phyloP scores from a whole-genome alignment of 768 basidiomycete genomes.

The Sarcomyxa edulis region DNA sequence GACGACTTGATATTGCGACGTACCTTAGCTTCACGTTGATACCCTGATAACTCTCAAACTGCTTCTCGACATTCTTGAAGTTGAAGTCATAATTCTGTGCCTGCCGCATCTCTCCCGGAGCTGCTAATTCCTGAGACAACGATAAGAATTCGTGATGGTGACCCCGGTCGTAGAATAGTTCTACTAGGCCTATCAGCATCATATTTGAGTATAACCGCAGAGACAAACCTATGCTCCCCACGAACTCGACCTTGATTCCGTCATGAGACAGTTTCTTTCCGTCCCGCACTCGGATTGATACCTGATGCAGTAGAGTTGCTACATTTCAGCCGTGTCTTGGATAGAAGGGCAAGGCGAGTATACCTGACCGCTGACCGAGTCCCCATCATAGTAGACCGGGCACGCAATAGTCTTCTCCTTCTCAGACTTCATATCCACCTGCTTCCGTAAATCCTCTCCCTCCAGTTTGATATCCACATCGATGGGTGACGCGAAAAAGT shows the following conservation, averaged over 20 bases:
- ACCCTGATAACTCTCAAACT: slow-evolving; percentile 95
- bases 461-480: slow-evolving; percentile 89
- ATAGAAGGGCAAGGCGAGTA: neutral
- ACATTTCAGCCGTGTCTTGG: slow-evolving; percentile 3
- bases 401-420: slow-evolving; percentile 82
- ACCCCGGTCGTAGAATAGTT: slow-evolving; percentile 94
- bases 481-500: slow-evolving; percentile 88
- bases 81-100: slow-evolving; percentile 95
- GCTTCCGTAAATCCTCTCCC: slow-evolving; percentile 82
- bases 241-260: slow-evolving; percentile 96
- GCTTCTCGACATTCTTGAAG: slow-evolving; percentile 99
- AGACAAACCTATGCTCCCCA: slow-evolving; percentile 80
- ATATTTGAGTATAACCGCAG: neutral
- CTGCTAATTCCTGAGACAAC: slow-evolving; percentile 89
- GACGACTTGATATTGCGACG: slow-evolving; percentile 15
- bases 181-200: slow-evolving; percentile 26
- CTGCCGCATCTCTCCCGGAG: slow-evolving; percentile 95
- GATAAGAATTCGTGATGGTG: slow-evolving; percentile 99
- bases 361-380: slow-evolving; percentile 86
- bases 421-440: slow-evolving; percentile 85
- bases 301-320: slow-evolving; percentile 42
- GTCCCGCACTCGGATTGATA: slow-evolving; percentile 83
- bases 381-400: slow-evolving; percentile 95
- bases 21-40: slow-evolving; percentile 97
- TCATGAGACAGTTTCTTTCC: slow-evolving; percentile 95